These are phyloP conservation scores for Nitzschia palea DNA, from an alignment of 108 stramenopile species.

Conservation along the genomic window DNA sequence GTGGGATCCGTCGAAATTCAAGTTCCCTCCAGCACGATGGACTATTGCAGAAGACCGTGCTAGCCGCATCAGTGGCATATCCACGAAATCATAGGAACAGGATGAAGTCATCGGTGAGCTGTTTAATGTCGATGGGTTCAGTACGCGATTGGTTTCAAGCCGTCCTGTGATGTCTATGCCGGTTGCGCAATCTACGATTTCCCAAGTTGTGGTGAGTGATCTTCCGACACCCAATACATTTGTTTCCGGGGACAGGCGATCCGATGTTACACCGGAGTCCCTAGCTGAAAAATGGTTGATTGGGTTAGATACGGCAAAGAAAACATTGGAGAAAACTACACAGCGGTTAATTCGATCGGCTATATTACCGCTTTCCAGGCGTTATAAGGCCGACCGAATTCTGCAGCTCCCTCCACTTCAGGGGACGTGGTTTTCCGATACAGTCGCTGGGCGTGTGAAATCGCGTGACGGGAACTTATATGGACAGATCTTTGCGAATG, in stretches of 20 bases:
- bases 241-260: not conserved
- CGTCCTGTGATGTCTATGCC: too few species aligned
- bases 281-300: conserved; percentile 9
- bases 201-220: too few species aligned
- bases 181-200: too few species aligned
- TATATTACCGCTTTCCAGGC: conserved; percentile 20
- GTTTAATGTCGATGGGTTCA: too few species aligned
- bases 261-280: not conserved
- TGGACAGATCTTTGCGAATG: conserved; percentile 23
- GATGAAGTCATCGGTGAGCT: too few species aligned
- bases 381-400: conserved; percentile 27
- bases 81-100: too few species aligned
- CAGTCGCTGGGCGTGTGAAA: not conserved
- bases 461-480: conserved; percentile 14
- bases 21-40: too few species aligned
- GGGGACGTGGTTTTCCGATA: conserved; percentile 20
- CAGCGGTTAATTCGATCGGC: conserved; percentile 19
- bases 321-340: conserved; percentile 23
- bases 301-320: conserved; percentile 12
- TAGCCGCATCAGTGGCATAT: too few species aligned
- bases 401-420: conserved; percentile 2
- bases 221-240: not conserved
- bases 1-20: too few species aligned
- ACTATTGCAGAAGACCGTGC: too few species aligned
- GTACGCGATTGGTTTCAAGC: too few species aligned